Evolutionary conservation across 2,329 filamentous ascomycete species (phyloP).

Genomic region (Pseudogymnoascus sp.): DNA sequence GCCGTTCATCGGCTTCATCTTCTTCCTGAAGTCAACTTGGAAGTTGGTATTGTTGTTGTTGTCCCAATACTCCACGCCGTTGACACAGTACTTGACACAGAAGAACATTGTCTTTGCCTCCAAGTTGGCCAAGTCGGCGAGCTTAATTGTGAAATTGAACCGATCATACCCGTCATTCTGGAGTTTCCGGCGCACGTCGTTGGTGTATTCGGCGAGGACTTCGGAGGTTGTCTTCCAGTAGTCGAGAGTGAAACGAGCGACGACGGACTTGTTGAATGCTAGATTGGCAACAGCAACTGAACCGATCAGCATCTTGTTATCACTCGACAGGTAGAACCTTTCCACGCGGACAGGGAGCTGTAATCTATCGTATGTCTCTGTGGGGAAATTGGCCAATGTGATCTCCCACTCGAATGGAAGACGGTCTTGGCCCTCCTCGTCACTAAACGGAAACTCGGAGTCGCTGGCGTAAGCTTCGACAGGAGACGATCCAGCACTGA

Average conservation of each 20-base stretch:
- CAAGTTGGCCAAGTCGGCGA: constrained; percentile 84
- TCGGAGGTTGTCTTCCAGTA: constrained; percentile 99
- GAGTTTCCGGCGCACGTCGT: constrained; percentile 66
- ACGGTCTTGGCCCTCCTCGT: constrained; percentile 38
- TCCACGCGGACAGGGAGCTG: constrained; percentile 71
- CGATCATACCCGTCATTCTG: constrained; percentile 67
- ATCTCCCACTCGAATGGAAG: constrained; percentile 81
- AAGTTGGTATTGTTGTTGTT: constrained; percentile 86
- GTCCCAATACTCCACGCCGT: constrained; percentile 87
- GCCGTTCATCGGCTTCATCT: constrained; percentile 55
- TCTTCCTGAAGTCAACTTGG: constrained; percentile 88
- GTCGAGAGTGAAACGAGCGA: constrained; percentile 92
- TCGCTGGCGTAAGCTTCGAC: constrained; percentile 84
- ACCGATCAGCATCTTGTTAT: constrained; percentile 82
- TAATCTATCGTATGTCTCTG: constrained; percentile 56
- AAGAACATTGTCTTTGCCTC: constrained; percentile 90
- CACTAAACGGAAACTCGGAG: constrained; percentile 77
- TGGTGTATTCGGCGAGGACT: constrained; percentile 78
- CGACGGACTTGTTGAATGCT: constrained; percentile 80
- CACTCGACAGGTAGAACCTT: constrained; percentile 75
- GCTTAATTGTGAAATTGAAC: constrained; percentile 90
- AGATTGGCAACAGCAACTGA: constrained; percentile 81
- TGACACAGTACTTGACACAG: constrained; percentile 81
- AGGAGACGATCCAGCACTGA: constrained; percentile 89
- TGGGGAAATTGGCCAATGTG: constrained; percentile 74